Conservation (phyloP, 2,329 filamentous ascomycete genomes). For the Sordariomycetes sp. region DNA sequence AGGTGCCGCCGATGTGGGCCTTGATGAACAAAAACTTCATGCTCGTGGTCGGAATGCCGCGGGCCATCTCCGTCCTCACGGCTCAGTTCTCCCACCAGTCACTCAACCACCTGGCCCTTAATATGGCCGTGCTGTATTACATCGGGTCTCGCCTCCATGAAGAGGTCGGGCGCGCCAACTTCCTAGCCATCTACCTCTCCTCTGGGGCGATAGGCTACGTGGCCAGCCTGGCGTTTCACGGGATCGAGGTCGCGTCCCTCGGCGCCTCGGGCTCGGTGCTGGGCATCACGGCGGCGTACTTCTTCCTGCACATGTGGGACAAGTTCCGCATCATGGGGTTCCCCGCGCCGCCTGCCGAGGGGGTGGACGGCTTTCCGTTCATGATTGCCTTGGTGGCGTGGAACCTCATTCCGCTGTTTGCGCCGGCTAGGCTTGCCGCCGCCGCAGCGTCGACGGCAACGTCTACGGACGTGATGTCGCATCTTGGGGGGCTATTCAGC, state of each 20-base stretch:
- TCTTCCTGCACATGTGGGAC: slow-evolving; percentile 46
- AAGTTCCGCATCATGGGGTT: slow-evolving; percentile 46
- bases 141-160: slow-evolving; percentile 59
- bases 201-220: slow-evolving; percentile 49
- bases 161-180: slow-evolving; percentile 57
- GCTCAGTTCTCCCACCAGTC: slow-evolving; percentile 60
- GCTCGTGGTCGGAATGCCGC: slow-evolving; percentile 52
- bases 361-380: slow-evolving; percentile 43
- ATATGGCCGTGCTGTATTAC: slow-evolving; percentile 56
- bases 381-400: slow-evolving; percentile 38
- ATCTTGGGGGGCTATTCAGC: slow-evolving; percentile 38
- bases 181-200: slow-evolving; percentile 55
- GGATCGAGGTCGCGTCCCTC: slow-evolving; percentile 40
- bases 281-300: slow-evolving; percentile 51
- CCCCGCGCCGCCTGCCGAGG: slow-evolving; percentile 39
- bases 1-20: slow-evolving; percentile 52
- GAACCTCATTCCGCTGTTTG: slow-evolving; percentile 36
- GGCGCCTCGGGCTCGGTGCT: slow-evolving; percentile 58
- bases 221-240: slow-evolving; percentile 40
- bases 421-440: slow-evolving; percentile 22
- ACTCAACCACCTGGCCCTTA: slow-evolving; percentile 48
- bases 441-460: slow-evolving; percentile 11
- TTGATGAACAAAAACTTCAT: slow-evolving; percentile 60
- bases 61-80: slow-evolving; percentile 49
- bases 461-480: slow-evolving; percentile 38